These are phyloP conservation scores for Telopea speciosissima DNA, from an alignment of 177 flowering plant genomes.

Conservation along the genomic window DNA sequence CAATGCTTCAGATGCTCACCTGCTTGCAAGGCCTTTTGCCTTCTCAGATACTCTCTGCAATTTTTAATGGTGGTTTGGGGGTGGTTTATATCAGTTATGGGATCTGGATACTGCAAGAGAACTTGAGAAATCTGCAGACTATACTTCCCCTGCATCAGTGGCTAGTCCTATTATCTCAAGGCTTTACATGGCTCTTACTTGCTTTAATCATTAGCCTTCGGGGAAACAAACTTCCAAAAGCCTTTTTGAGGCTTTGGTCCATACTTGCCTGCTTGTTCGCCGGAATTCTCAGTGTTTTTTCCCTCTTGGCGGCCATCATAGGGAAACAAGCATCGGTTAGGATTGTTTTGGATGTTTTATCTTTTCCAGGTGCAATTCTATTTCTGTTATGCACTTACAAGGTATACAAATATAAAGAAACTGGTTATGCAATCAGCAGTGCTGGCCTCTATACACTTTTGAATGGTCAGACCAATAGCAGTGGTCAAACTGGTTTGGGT, in stretches of 20 bases:
- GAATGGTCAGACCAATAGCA: constrained; percentile 14
- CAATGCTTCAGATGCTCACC: constrained; percentile 3
- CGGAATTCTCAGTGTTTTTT: constrained; percentile 19
- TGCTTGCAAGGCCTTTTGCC: constrained; percentile 9
- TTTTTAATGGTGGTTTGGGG: constrained; percentile 30
- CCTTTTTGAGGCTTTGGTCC: constrained; percentile 19
- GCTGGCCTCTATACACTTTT: constrained; percentile 21
- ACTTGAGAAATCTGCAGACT: constrained; percentile 4
- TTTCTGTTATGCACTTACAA: constrained; percentile 22
- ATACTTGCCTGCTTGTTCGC: constrained; percentile 21
- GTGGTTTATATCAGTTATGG: constrained; percentile 30
- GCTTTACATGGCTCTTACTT: constrained; percentile 37
- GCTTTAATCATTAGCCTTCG: constrained; percentile 20
- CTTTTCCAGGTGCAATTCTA: constrained; percentile 40
- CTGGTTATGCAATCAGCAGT: background rate
- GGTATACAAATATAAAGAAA: constrained; percentile 10
- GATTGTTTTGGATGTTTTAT: constrained; percentile 33
- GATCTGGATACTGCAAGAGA: constrained; percentile 26
- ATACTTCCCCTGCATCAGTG: constrained; percentile 34
- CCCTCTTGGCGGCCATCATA: constrained; percentile 16
- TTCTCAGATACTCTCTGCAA: constrained; percentile 20
- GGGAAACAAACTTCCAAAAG: constrained; percentile 11
- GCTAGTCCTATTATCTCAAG: constrained; percentile 35
- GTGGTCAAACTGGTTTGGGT: constrained; percentile 7
- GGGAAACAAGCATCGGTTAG: constrained; percentile 15